Percentiles rank a stretch among this genome's conserved stretches.
Conservation (phyloP, 306 rosid species). For the Rosa persica region DNA sequence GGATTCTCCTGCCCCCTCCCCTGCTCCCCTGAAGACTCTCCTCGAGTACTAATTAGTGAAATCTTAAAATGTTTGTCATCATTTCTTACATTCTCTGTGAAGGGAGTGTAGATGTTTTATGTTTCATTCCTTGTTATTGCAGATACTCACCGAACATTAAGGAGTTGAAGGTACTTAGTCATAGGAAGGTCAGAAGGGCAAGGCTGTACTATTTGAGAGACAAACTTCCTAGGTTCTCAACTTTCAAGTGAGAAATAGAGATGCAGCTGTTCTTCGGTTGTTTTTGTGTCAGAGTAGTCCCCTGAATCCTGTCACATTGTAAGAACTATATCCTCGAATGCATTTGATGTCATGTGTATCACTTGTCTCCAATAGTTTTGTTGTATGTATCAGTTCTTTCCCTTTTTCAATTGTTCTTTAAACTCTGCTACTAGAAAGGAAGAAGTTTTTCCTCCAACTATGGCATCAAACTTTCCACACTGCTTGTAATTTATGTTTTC, state of each 20-base stretch:
- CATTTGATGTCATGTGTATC: conserved; percentile 29
- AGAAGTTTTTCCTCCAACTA: background rate
- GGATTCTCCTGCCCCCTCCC: background rate
- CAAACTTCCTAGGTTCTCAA: conserved; percentile 95
- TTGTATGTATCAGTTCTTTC: conserved; percentile 1
- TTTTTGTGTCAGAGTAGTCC: conserved; percentile 28
- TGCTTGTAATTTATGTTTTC: background rate
- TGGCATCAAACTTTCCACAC: background rate
- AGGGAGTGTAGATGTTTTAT: background rate
- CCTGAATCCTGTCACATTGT: conserved; percentile 22
- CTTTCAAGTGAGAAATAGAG: conserved; percentile 63
- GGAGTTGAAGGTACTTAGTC: conserved; percentile 72
- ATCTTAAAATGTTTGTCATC: background rate
- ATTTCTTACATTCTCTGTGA: background rate
- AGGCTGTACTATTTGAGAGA: conserved; percentile 82
- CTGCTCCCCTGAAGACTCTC: background rate
- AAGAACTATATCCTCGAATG: conserved; percentile 18
- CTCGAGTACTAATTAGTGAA: background rate
- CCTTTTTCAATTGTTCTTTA: background rate
- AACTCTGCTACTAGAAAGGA: background rate
- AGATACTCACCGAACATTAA: conserved; percentile 96
- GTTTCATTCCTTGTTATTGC: conserved; percentile 27
- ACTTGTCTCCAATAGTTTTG: conserved; percentile 16
- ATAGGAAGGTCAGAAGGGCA: conserved; percentile 93
- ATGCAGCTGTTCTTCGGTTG: conserved; percentile 10